phyloP scores from a whole-genome alignment of 768 basidiomycete species.

The Cystobasidiopsis lactophilus region DNA sequence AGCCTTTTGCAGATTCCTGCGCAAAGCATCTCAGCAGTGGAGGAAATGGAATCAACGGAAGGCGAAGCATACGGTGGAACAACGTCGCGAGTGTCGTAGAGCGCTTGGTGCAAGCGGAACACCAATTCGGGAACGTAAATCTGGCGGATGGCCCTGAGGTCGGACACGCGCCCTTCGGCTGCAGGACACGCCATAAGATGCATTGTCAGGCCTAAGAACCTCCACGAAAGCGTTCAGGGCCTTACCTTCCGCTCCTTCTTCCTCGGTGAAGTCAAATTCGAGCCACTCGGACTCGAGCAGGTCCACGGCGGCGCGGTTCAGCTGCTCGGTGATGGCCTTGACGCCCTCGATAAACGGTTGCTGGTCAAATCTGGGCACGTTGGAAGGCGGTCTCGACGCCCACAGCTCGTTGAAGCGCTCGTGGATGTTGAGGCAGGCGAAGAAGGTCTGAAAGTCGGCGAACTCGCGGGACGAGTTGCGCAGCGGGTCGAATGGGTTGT shows the following conservation, averaged over 20 bases:
- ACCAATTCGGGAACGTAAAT: constrained; percentile 77
- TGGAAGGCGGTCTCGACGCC: constrained; percentile 7
- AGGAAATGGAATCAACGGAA: background rate
- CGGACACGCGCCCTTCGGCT: constrained; percentile 38
- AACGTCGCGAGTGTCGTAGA: constrained; percentile 41
- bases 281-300: constrained; percentile 19
- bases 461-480: constrained; percentile 28
- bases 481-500: constrained; percentile 3
- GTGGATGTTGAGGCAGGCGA: constrained; percentile 37
- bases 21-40: background rate
- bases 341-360: background rate
- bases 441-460: constrained; percentile 58
- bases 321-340: constrained; percentile 11
- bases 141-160: constrained; percentile 61
- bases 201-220: background rate
- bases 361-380: background rate
- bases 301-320: constrained; percentile 10
- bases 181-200: no score
- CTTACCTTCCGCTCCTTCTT: background rate
- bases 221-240: background rate
- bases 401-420: constrained; percentile 12
- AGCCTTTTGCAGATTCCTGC: constrained; percentile 52
- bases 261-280: constrained; percentile 13
- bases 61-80: constrained; percentile 40
- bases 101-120: constrained; percentile 52